Evolutionary conservation across 345 rosid species (phyloP).

Genomic region (Rhodomyrtus tomentosa): DNA sequence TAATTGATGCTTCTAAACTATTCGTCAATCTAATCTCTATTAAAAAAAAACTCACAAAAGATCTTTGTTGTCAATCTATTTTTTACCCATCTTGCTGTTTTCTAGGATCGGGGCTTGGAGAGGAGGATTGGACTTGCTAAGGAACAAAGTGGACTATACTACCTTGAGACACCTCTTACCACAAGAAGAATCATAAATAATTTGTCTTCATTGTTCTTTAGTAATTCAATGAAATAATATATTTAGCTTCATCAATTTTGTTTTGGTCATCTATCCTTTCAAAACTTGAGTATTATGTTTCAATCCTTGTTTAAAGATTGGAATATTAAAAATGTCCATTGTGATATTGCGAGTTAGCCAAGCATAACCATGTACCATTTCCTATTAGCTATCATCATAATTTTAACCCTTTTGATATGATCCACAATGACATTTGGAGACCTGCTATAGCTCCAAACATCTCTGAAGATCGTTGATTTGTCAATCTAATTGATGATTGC

Average conservation of each 20-base stretch:
- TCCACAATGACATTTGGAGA: too few species aligned
- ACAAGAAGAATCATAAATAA: not conserved
- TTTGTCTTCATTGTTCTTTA: not conserved
- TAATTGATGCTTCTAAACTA: not conserved
- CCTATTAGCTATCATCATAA: too few species aligned
- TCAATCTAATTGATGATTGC: too few species aligned
- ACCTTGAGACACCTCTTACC: not conserved
- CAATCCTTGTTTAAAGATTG: not conserved
- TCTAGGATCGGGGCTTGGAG: not conserved
- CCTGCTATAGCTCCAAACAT: too few species aligned
- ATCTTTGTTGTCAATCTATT: not conserved
- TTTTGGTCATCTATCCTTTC: not conserved
- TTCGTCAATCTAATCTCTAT: not conserved
- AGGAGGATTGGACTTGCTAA: not conserved
- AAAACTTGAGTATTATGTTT: not conserved
- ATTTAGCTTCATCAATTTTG: not conserved
- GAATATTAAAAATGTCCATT: not conserved
- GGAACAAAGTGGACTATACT: not conserved
- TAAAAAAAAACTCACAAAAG: not conserved
- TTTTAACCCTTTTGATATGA: too few species aligned
- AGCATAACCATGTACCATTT: too few species aligned
- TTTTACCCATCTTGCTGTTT: not conserved
- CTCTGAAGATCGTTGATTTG: too few species aligned
- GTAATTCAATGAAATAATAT: not conserved
- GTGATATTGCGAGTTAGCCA: too few species aligned